phyloP scores from a whole-genome alignment of 768 basidiomycete species.

The Dacryopinax spathularia region DNA sequence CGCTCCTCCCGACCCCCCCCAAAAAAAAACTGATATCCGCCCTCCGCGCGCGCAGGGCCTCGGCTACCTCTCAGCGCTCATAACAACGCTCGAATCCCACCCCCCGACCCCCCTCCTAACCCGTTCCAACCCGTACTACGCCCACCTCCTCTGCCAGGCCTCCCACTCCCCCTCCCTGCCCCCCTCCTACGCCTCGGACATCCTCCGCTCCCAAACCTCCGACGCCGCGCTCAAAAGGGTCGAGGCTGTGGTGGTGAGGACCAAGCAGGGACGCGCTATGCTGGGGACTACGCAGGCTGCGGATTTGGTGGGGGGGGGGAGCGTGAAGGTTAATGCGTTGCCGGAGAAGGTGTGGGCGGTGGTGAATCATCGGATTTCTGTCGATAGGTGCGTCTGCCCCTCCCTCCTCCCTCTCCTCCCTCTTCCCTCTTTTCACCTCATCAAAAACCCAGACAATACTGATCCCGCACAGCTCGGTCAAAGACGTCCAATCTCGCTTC shows the following conservation, averaged over 20 bases:
- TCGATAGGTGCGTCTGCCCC: slow-evolving; percentile 33
- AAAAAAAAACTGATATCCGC: too few species aligned
- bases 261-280: slow-evolving; percentile 22
- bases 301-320: slow-evolving; percentile 36
- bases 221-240: slow-evolving; percentile 40
- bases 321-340: slow-evolving; percentile 56
- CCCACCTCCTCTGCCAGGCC: slow-evolving; percentile 49
- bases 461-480: neutral
- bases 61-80: slow-evolving; percentile 58
- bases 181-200: slow-evolving; percentile 31
- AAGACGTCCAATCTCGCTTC: neutral
- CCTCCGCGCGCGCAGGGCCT: slow-evolving; percentile 40
- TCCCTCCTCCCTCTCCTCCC: neutral
- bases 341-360: slow-evolving; percentile 56
- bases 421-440: too few species aligned
- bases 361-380: slow-evolving; percentile 58
- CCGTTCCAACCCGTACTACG: slow-evolving; percentile 45
- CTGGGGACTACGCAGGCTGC: slow-evolving; percentile 65
- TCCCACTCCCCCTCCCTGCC: slow-evolving; percentile 45
- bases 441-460: too few species aligned
- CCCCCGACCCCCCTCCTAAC: slow-evolving; percentile 37
- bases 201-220: slow-evolving; percentile 35
- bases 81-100: slow-evolving; percentile 54
- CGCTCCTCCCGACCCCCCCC: too few species aligned
- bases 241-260: slow-evolving; percentile 20